Percentiles rank a stretch among this genome's conserved stretches.
Conservation (phyloP, 2,329 filamentous ascomycete genomes). For the Tolypocladium tundrense region DNA sequence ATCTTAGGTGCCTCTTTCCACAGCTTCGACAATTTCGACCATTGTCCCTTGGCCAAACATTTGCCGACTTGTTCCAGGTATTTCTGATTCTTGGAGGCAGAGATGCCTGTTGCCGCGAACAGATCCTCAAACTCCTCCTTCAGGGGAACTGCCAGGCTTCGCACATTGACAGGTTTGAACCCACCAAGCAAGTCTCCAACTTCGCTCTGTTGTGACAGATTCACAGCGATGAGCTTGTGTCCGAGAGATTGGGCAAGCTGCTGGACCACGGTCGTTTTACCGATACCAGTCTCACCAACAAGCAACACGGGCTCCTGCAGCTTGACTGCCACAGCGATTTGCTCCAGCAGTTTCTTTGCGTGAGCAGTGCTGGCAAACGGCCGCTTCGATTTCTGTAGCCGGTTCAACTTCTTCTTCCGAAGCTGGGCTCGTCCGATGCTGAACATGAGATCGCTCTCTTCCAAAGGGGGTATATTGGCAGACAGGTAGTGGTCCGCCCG, state of each 20-base stretch:
- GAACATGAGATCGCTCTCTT: slow-evolving; percentile 47
- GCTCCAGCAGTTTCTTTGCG: slow-evolving; percentile 75
- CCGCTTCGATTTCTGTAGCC: slow-evolving; percentile 41
- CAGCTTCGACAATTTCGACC: slow-evolving; percentile 74
- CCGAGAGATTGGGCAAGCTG: slow-evolving; percentile 78
- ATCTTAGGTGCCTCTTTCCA: slow-evolving; percentile 86
- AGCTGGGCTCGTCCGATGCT: slow-evolving; percentile 57
- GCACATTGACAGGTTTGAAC: slow-evolving; percentile 89
- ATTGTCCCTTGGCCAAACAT: slow-evolving; percentile 71
- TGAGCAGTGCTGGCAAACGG: slow-evolving; percentile 85
- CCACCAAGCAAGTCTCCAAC: slow-evolving; percentile 91
- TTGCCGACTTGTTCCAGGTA: slow-evolving; percentile 77
- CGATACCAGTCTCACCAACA: slow-evolving; percentile 97
- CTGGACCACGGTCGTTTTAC: slow-evolving; percentile 94
- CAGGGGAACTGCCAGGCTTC: slow-evolving; percentile 77
- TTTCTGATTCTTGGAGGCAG: slow-evolving; percentile 73
- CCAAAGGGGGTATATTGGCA: slow-evolving; percentile 60
- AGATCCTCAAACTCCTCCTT: slow-evolving; percentile 91
- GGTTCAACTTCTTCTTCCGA: slow-evolving; percentile 44
- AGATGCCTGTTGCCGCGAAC: slow-evolving; percentile 77
- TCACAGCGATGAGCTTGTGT: slow-evolving; percentile 83
- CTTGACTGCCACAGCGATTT: slow-evolving; percentile 73
- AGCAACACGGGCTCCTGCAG: slow-evolving; percentile 83
- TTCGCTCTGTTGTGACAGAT: slow-evolving; percentile 96
- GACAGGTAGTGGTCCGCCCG: slow-evolving; percentile 67